Conservation (phyloP, 2,329 filamentous ascomycete species). For the Hypomyces perniciosus region DNA sequence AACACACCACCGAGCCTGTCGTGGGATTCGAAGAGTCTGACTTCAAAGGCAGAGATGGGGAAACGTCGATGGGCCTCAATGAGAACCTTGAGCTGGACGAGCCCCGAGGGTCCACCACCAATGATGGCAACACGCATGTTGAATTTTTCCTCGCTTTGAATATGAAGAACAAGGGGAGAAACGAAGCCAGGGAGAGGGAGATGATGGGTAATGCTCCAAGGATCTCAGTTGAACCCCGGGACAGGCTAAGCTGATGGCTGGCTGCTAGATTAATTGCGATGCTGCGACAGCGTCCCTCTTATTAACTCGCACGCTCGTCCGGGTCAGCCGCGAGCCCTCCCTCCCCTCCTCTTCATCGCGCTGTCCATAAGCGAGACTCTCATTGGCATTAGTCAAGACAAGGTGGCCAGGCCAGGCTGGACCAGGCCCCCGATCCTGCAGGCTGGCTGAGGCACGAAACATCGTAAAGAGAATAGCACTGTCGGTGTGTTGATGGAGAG, state of each 20-base stretch:
- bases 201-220: neutral
- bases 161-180: neutral
- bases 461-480: neutral
- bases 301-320: neutral
- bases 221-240: neutral
- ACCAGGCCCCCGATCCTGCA: neutral
- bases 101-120: slow-evolving; percentile 34
- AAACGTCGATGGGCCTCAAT: slow-evolving; percentile 28
- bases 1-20: slow-evolving; percentile 38
- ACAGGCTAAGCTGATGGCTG: no score
- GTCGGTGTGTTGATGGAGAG: slow-evolving; percentile 2
- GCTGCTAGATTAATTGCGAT: no score
- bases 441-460: neutral
- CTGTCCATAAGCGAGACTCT: no score
- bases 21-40: slow-evolving; percentile 37
- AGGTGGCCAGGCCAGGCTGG: neutral
- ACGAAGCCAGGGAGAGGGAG: neutral
- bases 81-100: slow-evolving; percentile 35
- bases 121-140: slow-evolving; percentile 33
- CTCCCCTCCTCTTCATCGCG: neutral
- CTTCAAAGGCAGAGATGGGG: slow-evolving; percentile 31
- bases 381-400: no score
- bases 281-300: neutral
- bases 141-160: neutral
- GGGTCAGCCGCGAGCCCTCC: neutral